phyloP scores from a whole-genome alignment of 768 basidiomycete genomes.

The Rhodotorula taiwanensis region DNA sequence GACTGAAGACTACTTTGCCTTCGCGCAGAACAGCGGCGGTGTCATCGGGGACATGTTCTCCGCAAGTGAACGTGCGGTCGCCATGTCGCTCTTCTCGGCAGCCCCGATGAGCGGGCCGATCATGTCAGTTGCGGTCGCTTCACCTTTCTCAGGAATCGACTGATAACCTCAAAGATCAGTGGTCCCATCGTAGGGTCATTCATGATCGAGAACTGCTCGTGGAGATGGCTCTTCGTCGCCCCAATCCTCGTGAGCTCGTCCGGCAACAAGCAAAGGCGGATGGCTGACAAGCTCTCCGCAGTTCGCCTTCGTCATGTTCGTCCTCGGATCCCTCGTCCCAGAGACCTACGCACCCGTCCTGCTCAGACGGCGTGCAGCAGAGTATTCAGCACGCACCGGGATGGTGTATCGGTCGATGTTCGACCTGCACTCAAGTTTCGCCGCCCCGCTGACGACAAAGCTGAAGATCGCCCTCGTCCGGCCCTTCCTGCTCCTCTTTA shows the following conservation, averaged over 20 bases:
- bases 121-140: too few relatives aligned
- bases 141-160: too few relatives aligned
- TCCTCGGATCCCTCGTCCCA: conserved; percentile 56
- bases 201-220: conserved; percentile 41
- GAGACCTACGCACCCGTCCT: conserved; percentile 74
- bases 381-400: conserved; percentile 27
- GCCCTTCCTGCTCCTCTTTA: conserved; percentile 36
- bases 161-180: too few relatives aligned
- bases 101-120: conserved; percentile 53
- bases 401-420: conserved; percentile 22
- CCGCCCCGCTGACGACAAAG: conserved; percentile 13
- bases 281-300: too few relatives aligned
- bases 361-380: conserved; percentile 49
- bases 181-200: conserved; percentile 43
- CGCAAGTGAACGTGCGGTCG: conserved; percentile 42
- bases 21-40: conserved; percentile 56
- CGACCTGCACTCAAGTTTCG: conserved; percentile 26
- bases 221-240: conserved; percentile 54
- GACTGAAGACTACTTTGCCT: too few relatives aligned
- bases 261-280: too few relatives aligned
- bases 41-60: conserved; percentile 41
- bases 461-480: conserved; percentile 26
- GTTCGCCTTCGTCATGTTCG: conserved; percentile 45
- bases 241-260: too few relatives aligned
- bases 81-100: conserved; percentile 56